Percentiles rank a stretch among this genome's conserved stretches.
Evolutionary conservation across 2,329 filamentous ascomycete genomes (phyloP).

Genomic region (Talaromyces atroroseus): DNA sequence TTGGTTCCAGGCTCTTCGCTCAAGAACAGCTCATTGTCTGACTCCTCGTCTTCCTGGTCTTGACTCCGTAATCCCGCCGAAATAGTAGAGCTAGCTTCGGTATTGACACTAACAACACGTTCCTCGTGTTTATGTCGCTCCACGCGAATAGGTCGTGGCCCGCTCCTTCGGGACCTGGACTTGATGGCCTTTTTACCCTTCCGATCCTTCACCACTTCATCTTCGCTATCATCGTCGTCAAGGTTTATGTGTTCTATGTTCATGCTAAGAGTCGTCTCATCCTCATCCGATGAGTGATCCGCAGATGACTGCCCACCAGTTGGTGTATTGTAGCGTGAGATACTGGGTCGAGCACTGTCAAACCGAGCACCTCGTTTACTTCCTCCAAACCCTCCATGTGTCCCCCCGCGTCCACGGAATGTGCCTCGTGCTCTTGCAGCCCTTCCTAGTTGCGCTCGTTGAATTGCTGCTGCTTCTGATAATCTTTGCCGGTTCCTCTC

Average conservation of each 20-base stretch:
- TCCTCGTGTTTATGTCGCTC: conserved; percentile 53
- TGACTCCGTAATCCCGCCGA: conserved; percentile 37
- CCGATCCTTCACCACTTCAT: conserved; percentile 16
- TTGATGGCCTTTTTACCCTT: conserved; percentile 32
- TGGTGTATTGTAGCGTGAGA: conserved; percentile 24
- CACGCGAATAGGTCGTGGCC: conserved; percentile 51
- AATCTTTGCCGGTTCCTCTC: conserved; percentile 36
- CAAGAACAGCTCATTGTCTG: conserved; percentile 30
- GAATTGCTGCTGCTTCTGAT: conserved; percentile 36
- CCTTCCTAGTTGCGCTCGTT: conserved; percentile 26
- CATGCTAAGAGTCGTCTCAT: conserved; percentile 40
- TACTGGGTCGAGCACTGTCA: conserved; percentile 23
- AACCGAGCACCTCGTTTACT: conserved; percentile 22
- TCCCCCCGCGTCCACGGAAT: conserved; percentile 27
- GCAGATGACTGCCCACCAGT: conserved; percentile 15
- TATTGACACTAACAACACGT: conserved; percentile 49
- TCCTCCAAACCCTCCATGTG: conserved; percentile 24
- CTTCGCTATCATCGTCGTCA: conserved; percentile 44
- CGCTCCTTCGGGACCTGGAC: conserved; percentile 21
- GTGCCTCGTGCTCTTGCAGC: conserved; percentile 26
- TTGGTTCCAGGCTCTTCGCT: conserved; percentile 28
- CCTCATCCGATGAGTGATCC: conserved; percentile 40
- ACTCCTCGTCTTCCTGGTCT: conserved; percentile 27
- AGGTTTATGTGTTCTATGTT: conserved; percentile 56
- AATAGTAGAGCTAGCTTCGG: conserved; percentile 45